Percentiles rank a stretch among this genome's conserved stretches.
Evolutionary conservation across 23 red algal genomes (phyloP).

Genomic region (Agarophyton chilense): DNA sequence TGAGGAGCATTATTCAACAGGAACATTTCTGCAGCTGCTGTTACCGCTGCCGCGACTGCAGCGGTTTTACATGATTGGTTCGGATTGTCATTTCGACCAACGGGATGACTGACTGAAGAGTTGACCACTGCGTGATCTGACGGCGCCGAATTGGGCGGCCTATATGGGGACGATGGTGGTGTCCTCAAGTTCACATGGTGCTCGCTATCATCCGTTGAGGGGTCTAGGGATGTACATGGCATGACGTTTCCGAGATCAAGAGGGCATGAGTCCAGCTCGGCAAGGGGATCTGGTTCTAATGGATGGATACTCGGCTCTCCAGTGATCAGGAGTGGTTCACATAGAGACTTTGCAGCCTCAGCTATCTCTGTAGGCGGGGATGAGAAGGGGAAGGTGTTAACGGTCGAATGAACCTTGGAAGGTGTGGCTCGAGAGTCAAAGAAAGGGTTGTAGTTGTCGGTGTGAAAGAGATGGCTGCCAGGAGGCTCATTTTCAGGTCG

Average conservation of each 20-base stretch:
- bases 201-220: background rate
- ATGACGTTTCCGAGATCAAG: conserved; percentile 7
- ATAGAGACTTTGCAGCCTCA: conserved; percentile 14
- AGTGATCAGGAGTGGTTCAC: conserved; percentile 4
- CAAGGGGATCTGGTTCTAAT: background rate
- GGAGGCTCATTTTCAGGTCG: background rate
- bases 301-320: background rate
- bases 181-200: background rate
- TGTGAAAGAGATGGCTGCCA: background rate
- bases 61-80: background rate
- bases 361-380: background rate
- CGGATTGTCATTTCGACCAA: background rate
- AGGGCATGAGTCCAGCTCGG: background rate
- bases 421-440: background rate
- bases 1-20: background rate
- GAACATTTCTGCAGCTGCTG: conserved; percentile 37
- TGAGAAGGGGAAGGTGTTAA: background rate
- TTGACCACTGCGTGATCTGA: background rate
- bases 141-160: background rate
- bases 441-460: background rate
- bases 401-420: background rate
- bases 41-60: conserved; percentile 15
- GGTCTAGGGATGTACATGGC: background rate
- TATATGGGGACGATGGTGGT: background rate
- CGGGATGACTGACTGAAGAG: background rate